Evolutionary conservation across 441 rosid species (phyloP).

Genomic region (Macaranga tanarius): DNA sequence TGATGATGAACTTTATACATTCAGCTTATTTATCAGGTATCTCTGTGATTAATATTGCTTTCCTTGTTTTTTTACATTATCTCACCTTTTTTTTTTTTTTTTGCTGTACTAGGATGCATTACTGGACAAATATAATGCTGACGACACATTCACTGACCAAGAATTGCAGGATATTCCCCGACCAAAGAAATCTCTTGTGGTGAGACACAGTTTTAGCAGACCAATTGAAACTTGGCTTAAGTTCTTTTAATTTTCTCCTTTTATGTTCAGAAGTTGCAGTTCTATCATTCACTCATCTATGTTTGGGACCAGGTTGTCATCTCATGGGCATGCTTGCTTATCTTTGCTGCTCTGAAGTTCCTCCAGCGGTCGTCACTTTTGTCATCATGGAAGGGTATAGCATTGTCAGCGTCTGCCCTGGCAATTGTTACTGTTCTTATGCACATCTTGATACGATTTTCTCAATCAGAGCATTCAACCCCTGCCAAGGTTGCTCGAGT

Average conservation of each 20-base stretch:
- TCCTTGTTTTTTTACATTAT: slow-evolving; percentile 14
- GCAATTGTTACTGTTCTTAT: slow-evolving; percentile 68
- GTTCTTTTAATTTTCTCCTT: neutral
- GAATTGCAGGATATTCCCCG: slow-evolving; percentile 74
- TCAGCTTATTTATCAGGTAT: no score
- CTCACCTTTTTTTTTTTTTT: slow-evolving; percentile 8
- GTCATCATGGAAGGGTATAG: slow-evolving; percentile 89
- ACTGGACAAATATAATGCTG: slow-evolving; percentile 79
- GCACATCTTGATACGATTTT: slow-evolving; percentile 79
- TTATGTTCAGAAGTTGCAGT: neutral
- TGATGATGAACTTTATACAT: no score
- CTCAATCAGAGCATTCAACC: slow-evolving; percentile 93
- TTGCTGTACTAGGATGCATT: slow-evolving; percentile 57
- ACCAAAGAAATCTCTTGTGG: slow-evolving; percentile 76
- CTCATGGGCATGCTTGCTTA: slow-evolving; percentile 62
- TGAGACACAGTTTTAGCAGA: slow-evolving; percentile 33
- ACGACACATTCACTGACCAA: slow-evolving; percentile 72
- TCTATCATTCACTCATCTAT: neutral
- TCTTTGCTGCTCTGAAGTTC: slow-evolving; percentile 66
- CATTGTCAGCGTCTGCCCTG: slow-evolving; percentile 47
- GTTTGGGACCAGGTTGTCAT: slow-evolving; percentile 58
- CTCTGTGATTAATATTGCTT: neutral
- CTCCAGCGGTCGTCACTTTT: slow-evolving; percentile 77
- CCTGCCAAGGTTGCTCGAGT: slow-evolving; percentile 61
- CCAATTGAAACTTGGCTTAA: neutral